phyloP scores from a whole-genome alignment of 495 filamentous ascomycete species.

The Chaetomium tenue region DNA sequence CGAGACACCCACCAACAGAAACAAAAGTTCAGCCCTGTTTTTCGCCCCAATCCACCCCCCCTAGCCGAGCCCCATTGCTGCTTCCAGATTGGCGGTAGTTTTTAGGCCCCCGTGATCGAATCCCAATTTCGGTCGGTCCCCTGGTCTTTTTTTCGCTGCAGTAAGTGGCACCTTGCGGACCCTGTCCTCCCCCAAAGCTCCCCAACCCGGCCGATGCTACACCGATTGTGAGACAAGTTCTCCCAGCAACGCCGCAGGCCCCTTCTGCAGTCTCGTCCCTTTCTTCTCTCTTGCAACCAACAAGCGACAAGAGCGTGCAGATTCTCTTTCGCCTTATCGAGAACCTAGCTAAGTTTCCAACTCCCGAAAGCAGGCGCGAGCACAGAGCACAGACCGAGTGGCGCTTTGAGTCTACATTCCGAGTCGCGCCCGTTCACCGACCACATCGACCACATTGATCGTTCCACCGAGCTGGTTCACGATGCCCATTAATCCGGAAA shows the following conservation, averaged over 20 bases:
- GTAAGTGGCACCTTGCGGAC: constrained; percentile 14
- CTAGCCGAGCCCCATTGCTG: constrained; percentile 11
- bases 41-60: not conserved
- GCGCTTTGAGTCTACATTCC: not conserved
- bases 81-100: constrained; percentile 22
- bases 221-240: constrained; percentile 19
- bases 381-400: constrained; percentile 5
- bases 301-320: not conserved
- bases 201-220: constrained; percentile 8
- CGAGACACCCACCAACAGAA: not conserved
- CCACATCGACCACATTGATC: not conserved
- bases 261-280: not conserved
- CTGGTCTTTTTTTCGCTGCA: constrained; percentile 18
- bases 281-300: constrained; percentile 2
- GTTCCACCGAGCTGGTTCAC: constrained; percentile 8
- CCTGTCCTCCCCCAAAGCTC: constrained; percentile 15
- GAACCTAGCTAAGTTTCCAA: not conserved
- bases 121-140: constrained; percentile 18
- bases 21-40: constrained; percentile 6
- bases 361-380: constrained; percentile 4
- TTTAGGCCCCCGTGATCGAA: constrained; percentile 31
- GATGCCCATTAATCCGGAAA: constrained; percentile 22
- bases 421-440: constrained; percentile 3
- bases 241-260: constrained; percentile 16
- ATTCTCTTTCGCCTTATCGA: not conserved